A percentile compares a stretch with the other conserved stretches of the same genome.
Evolutionary conservation across 2,329 filamentous ascomycete genomes (phyloP).

Genomic region (Fusarium haematococcum): DNA sequence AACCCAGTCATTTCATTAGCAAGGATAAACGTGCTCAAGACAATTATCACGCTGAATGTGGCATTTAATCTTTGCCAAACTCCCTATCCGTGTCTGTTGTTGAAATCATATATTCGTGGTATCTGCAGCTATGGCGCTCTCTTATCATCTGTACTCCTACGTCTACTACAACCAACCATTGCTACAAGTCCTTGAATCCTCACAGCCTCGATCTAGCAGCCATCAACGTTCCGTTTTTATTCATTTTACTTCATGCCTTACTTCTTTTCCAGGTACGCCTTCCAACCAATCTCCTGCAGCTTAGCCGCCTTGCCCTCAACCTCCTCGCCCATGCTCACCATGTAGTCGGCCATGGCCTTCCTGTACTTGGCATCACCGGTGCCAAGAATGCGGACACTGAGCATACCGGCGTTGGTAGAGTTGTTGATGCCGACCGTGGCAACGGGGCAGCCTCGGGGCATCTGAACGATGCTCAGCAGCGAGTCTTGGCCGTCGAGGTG

Average conservation of each 20-base stretch:
- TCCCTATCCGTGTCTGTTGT: neutral
- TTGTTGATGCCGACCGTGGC: constrained; percentile 86
- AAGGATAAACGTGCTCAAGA: neutral
- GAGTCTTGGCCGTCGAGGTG: constrained; percentile 79
- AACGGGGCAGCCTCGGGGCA: constrained; percentile 79
- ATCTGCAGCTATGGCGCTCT: neutral
- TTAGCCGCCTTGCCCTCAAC: constrained; percentile 72
- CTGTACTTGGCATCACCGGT: constrained; percentile 70
- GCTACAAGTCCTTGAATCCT: neutral
- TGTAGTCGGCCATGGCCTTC: constrained; percentile 65
- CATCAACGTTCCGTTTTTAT: neutral
- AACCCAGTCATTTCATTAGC: neutral
- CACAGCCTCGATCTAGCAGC: neutral
- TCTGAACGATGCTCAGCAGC: constrained; percentile 79
- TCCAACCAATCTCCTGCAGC: constrained; percentile 56
- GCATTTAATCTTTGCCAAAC: neutral
- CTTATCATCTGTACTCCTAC: neutral
- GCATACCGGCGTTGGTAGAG: constrained; percentile 79
- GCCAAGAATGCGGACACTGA: constrained; percentile 77
- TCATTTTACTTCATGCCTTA: neutral
- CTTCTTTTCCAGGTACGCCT: neutral
- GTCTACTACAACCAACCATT: neutral
- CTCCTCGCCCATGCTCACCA: constrained; percentile 51
- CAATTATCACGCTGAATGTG: neutral
- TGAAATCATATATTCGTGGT: neutral